Base-by-base conservation (phyloP, 225 moss, liverwort and hornwort species). In the Antitrichia curtipendula region DNA sequence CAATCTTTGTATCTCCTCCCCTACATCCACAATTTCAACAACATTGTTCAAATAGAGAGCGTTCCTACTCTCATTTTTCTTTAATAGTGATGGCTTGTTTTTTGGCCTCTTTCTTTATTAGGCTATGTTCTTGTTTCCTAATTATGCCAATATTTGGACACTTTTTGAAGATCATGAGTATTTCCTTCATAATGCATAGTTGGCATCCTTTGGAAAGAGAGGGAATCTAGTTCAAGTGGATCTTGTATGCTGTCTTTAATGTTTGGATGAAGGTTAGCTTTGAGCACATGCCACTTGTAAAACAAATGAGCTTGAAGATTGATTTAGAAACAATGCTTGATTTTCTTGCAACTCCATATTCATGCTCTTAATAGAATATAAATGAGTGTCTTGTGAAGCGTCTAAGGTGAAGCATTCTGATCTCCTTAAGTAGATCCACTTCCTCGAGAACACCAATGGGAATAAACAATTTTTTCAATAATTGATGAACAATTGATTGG, bases 101-200 rank as follows among this genome's bases (percentile, higher is more conserved):
- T 3, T 25, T 41, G 25, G n/a, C 25, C 15, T 25, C 11, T 27
- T 70, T 70, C 5, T 41, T 2, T 41, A 0, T 5, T 70, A 25
- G 5, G 41, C 9, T 28, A 43, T 43, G 0, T 45, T 9, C 3
- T 71, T 0, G 4, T 4, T 43, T 27, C 6, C 4, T 0, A 0
- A 27, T 1, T 71, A 0, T 3, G 9, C 1, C 1, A 2, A 71
- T 43, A n/a, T 16, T 71, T 70, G 9, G 8, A 63, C 16, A 15
- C 15, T 43, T 70, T 5, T 41, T 9, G 2, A 70, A 1, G 43
- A 43, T 43, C 3, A 16, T 25, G 25, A 24, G 5, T 27, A 27
- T 27, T 1, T 71, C 27, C 5, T 16, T 43, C 9, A 16, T 71
- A 0, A 71, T 71, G 28, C 16, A 0, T 72, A 72, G 3, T 29